Conservation (phyloP, 371 early-diverging fungal genomes). For the Cokeromyces recurvatus region DNA sequence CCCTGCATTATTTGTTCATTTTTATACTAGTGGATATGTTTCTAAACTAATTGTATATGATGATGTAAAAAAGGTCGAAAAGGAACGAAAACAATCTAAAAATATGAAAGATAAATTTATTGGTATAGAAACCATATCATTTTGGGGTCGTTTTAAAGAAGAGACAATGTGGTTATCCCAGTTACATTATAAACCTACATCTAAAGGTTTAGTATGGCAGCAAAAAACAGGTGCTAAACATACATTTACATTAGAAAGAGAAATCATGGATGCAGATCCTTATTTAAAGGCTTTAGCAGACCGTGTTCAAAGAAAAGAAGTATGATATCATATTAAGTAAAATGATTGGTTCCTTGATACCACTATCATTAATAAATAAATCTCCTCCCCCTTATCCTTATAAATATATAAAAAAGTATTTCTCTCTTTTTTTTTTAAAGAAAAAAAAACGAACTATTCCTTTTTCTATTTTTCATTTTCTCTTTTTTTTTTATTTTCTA, state of each 20-base stretch:
- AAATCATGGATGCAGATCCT: constrained; percentile 39
- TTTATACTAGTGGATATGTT: constrained; percentile 33
- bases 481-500: too few species aligned
- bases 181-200: constrained; percentile 19
- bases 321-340: too few species aligned
- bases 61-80: constrained; percentile 35
- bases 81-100: constrained; percentile 30
- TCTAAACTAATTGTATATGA: constrained; percentile 38
- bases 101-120: constrained; percentile 36
- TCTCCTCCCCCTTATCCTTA: too few species aligned
- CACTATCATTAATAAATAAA: too few species aligned
- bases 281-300: constrained; percentile 29
- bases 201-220: constrained; percentile 28
- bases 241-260: constrained; percentile 30
- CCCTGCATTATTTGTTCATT: constrained; percentile 39
- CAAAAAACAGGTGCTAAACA: constrained; percentile 14
- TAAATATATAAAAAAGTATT: too few species aligned
- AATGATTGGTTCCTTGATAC: too few species aligned
- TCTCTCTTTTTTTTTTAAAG: too few species aligned
- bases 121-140: constrained; percentile 32
- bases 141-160: constrained; percentile 28
- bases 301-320: constrained; percentile 13
- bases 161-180: constrained; percentile 34
- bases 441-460: too few species aligned
- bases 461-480: too few species aligned